Conservation (phyloP, 331 rosid genomes). For the Telfairia occidentalis region DNA sequence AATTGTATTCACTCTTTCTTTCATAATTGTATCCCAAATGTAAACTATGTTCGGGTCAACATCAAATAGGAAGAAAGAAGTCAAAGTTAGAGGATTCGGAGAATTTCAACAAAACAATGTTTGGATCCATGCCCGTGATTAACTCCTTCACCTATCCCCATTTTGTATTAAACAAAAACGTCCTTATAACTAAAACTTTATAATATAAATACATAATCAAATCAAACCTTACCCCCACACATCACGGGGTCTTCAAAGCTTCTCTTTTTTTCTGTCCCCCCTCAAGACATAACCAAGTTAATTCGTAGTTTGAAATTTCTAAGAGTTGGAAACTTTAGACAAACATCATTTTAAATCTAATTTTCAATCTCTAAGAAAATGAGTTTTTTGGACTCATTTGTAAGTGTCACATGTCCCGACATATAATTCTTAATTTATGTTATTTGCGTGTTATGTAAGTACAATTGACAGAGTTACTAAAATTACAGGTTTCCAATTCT, state of each 20-base stretch:
- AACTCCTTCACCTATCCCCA: conserved; percentile 1
- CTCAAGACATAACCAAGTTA: not conserved
- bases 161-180: not conserved
- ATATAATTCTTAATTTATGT: too few species aligned
- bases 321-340: not conserved
- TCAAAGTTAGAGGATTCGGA: not conserved
- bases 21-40: too few species aligned
- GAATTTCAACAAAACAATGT: not conserved
- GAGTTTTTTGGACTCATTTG: not conserved
- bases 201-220: not conserved
- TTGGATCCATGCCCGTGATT: not conserved
- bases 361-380: not conserved
- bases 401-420: too few species aligned
- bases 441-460: too few species aligned
- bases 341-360: not conserved
- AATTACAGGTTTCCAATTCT: too few species aligned
- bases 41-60: not conserved
- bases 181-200: not conserved
- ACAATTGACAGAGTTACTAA: too few species aligned
- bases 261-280: not conserved
- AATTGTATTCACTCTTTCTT: too few species aligned
- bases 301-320: not conserved
- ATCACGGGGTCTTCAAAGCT: conserved; percentile 17
- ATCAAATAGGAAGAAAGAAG: not conserved
- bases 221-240: conserved; percentile 11